Base-by-base conservation (phyloP, 495 filamentous ascomycete genomes). In the Penicillium dipodomyicola region DNA sequence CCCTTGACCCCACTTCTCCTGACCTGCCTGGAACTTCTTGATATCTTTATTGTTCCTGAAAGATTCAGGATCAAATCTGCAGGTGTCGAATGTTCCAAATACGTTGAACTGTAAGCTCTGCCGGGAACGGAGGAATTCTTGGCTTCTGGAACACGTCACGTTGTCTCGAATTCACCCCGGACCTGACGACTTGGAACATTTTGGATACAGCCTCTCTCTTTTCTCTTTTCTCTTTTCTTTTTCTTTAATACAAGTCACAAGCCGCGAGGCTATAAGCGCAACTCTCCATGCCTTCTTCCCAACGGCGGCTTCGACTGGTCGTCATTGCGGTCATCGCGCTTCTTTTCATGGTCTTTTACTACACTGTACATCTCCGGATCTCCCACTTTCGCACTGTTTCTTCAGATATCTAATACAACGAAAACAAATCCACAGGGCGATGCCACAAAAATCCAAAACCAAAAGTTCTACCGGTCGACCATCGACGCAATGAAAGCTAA, bases 201-300 rank as follows among this genome's bases (percentile, higher is more conserved):
- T 29, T n/a, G 45, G 15, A 17, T 29, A 5, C 45, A 48, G 19
- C 45, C 4, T 9, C 7, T 14, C 2, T 20, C 11, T 5, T 25
- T 25, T 5, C 2, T 6, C 6, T 5, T 25, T 25, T 25, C 22
- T 2, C 3, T 22, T 9, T n/a, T 14, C 5, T 20, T 17, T 1
- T 25, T 25, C 0, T 25, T 25, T 25, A 4, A 0, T 11, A 30
- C 44, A 29, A 29, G 25, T 22, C 29, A 48, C 17, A 48, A 19
- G 29, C 25, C n/a, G 19, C 20, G 25, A 22, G 11, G 20, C 44
- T 47, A 30, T 19, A 52, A 52, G 37, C 37, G n/a, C 45, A 49
- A 35, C 40, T 46, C 70, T 77, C 45, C 42, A 92, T 95, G 90
- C 83, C 85, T 63, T 89, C 89, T 1, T 89, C 89, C 1, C 79